Evolutionary conservation across 2,329 filamentous ascomycete genomes (phyloP), one percentile per base, ranked within the genome.

Genomic region (Talaromyces funiculosus): DNA sequence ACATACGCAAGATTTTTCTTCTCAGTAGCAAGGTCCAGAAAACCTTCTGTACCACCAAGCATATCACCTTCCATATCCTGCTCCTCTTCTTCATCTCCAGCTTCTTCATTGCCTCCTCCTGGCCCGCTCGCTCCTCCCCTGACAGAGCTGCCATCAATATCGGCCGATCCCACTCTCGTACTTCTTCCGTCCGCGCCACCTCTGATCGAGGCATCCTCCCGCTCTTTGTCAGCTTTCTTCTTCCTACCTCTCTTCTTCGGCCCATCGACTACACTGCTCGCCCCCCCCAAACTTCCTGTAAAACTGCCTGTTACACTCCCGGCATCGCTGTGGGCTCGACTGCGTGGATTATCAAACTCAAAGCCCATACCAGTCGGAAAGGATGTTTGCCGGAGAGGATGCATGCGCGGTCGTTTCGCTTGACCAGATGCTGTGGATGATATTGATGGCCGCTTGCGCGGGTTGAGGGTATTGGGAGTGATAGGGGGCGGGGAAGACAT

Each of bases 1-100:
- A 76, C 76, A 66, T 71, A 79, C 77, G 76, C 75, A 63, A 79
- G 71, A 66, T 79, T 79, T 68, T 82, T 80, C 67, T 80, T 81
- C 67, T 81, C 78, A 14, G 79, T 77, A 63, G 79, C 81, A 56
- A 78, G 79, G 66, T 82, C 79, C 29, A 76, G 75, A 37, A 71
- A 65, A 14, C 73, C 72, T 29, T 73, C 80, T 65, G 80, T 79
- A 33, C 78, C 69, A 24, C 77, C 73, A 51, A 78, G 67, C 58
- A 77, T 69, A 63, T 78, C 76, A 9, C 77, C 78, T 62, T 78
- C 79, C 57, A 79, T 77, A 37, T 77, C 75, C 40, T 78, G 76
- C 29, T 81, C 80, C 10, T 82, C 81, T 10, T 81, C 80, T 4
- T 80, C 78, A 18, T 80, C 80, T 3, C 75, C 80, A 5, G 78